phyloP scores from a whole-genome alignment of 1,284 basidiomycete genomes.

The Retiboletus flavoniger region DNA sequence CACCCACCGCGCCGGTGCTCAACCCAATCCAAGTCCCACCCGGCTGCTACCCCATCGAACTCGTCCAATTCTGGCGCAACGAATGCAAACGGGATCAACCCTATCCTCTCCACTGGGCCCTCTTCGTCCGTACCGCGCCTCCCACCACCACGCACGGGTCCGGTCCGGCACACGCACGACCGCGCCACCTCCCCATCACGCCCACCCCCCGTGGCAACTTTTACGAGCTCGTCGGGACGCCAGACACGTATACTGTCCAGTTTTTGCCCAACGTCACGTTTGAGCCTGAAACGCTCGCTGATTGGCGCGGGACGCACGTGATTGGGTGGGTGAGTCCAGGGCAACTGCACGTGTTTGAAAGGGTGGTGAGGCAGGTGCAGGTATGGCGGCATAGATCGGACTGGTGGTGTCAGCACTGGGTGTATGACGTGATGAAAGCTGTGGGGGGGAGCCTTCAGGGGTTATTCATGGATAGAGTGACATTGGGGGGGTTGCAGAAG shows the following conservation, averaged over 20 bases:
- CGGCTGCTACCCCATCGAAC: slow-evolving; percentile 25
- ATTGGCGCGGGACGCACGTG: slow-evolving; percentile 26
- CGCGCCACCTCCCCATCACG: not conserved
- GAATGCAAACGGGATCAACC: slow-evolving; percentile 7
- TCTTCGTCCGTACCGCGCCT: slow-evolving; percentile 27
- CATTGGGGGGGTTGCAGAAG: slow-evolving; percentile 19
- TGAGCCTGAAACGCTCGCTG: slow-evolving; percentile 9
- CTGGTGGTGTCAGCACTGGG: slow-evolving; percentile 33
- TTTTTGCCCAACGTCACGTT: slow-evolving; percentile 2
- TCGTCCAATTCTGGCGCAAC: slow-evolving; percentile 32
- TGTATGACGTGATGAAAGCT: slow-evolving; percentile 22
- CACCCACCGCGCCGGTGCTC: slow-evolving; percentile 8
- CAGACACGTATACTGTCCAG: slow-evolving; percentile 27
- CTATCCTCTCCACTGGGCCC: slow-evolving; percentile 29
- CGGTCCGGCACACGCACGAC: not conserved
- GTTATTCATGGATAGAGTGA: slow-evolving; percentile 14
- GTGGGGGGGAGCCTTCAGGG: slow-evolving; percentile 6
- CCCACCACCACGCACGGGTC: not conserved
- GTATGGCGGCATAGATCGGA: slow-evolving; percentile 15
- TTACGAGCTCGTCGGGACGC: slow-evolving; percentile 29
- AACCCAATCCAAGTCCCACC: slow-evolving; percentile 21
- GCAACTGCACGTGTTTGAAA: slow-evolving; percentile 21
- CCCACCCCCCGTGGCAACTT: slow-evolving; percentile 16
- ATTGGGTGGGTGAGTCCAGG: slow-evolving; percentile 23
- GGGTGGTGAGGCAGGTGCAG: slow-evolving; percentile 7